Evolutionary conservation across 208 protist genomes (phyloP).

Genomic region (Jaenimonas drosophilae): DNA sequence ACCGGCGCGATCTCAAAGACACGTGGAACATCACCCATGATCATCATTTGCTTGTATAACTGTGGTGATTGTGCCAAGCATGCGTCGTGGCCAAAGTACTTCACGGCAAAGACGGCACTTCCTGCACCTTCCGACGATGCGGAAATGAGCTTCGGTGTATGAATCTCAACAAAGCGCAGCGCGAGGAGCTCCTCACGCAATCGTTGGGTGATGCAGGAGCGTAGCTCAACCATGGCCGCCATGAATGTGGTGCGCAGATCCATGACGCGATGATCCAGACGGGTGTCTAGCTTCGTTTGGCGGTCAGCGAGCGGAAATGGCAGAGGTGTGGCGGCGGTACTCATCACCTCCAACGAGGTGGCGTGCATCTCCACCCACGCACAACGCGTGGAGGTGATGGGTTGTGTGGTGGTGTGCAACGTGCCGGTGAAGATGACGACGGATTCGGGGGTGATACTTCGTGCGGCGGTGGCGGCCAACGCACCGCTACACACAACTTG

Average conservation of each 20-base stretch:
- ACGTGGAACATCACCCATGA: constrained; percentile 90
- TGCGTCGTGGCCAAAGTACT: constrained; percentile 76
- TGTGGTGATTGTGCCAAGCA: constrained; percentile 98
- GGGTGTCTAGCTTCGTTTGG: constrained; percentile 79
- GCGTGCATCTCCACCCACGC: constrained; percentile 49
- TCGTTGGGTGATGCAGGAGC: constrained; percentile 60
- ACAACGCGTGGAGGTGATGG: constrained; percentile 41
- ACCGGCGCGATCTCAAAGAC: constrained; percentile 95
- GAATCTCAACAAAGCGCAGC: constrained; percentile 95
- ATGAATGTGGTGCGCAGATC: constrained; percentile 95
- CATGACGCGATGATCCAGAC: constrained; percentile 94
- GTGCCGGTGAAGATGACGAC: constrained; percentile 54
- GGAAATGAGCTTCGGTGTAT: constrained; percentile 98
- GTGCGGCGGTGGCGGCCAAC: constrained; percentile 16
- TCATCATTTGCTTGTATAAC: constrained; percentile 99
- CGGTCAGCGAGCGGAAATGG: constrained; percentile 85
- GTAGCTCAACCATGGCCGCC: constrained; percentile 87
- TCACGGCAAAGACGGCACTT: constrained; percentile 61
- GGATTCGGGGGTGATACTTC: constrained; percentile 44
- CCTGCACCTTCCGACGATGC: constrained; percentile 89
- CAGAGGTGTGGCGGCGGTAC: constrained; percentile 33
- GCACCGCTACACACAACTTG: constrained; percentile 53
- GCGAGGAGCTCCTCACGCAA: constrained; percentile 87
- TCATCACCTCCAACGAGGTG: constrained; percentile 27
- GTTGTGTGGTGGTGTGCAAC: constrained; percentile 16